Conservation (phyloP, 805 yeast species). For the Wickerhamomyces chaumierensis region DNA sequence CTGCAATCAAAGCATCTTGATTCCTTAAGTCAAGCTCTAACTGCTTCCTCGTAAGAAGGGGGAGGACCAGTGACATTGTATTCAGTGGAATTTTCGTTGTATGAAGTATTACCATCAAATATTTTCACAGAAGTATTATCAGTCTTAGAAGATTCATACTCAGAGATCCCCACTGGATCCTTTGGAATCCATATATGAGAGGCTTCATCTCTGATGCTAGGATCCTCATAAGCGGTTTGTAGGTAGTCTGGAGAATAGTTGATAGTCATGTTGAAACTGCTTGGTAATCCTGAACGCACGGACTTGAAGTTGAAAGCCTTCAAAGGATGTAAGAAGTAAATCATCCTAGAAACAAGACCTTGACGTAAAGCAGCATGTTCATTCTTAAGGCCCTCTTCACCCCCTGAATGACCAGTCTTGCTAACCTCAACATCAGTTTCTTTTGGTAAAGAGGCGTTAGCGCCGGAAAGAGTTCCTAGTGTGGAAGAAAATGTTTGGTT, state of each 20-base stretch:
- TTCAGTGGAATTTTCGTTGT: slow-evolving; percentile 44
- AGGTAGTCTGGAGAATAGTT: slow-evolving; percentile 21
- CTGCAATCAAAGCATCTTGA: too few species aligned
- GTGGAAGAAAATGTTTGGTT: slow-evolving; percentile 18
- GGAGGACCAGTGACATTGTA: slow-evolving; percentile 51
- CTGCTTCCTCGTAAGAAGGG: slow-evolving; percentile 46
- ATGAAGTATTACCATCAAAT: slow-evolving; percentile 44
- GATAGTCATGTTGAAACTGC: slow-evolving; percentile 20
- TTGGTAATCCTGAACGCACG: slow-evolving; percentile 25
- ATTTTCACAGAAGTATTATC: slow-evolving; percentile 39
- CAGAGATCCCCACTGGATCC: slow-evolving; percentile 58
- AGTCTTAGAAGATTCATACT: slow-evolving; percentile 44
- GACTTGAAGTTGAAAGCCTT: slow-evolving; percentile 29
- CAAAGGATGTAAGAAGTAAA: slow-evolving; percentile 24
- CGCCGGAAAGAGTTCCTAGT: slow-evolving; percentile 19
- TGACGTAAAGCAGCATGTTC: slow-evolving; percentile 17
- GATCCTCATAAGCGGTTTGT: slow-evolving; percentile 36
- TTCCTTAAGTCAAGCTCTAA: slow-evolving; percentile 5
- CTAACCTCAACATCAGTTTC: slow-evolving; percentile 6
- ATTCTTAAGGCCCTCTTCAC: slow-evolving; percentile 6
- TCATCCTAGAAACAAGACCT: slow-evolving; percentile 8
- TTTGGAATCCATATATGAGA: slow-evolving; percentile 64
- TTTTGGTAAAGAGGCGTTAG: slow-evolving; percentile 8
- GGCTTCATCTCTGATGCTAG: slow-evolving; percentile 41
- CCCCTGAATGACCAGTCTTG: not conserved